Percentiles rank a stretch among this genome's conserved stretches.
phyloP scores from a whole-genome alignment of 345 rosid species.

The Moricandia moricandioides region DNA sequence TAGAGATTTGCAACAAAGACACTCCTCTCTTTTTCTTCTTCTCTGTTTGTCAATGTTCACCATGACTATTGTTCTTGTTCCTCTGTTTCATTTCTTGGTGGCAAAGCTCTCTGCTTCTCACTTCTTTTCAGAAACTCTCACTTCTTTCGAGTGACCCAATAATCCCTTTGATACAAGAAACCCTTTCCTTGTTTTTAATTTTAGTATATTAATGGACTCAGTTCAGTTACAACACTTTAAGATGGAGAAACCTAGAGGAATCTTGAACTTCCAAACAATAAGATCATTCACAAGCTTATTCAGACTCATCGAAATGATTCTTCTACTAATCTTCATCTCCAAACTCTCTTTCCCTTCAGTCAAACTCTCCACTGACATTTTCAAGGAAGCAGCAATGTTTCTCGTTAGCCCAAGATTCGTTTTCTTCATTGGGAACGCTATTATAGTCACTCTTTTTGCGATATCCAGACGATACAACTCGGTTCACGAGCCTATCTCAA shows the following conservation, averaged over 20 bases:
- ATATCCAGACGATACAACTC: constrained; percentile 61
- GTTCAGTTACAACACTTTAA: constrained; percentile 47
- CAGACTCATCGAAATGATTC: constrained; percentile 56
- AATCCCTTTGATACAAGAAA: background rate
- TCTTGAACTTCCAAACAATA: constrained; percentile 43
- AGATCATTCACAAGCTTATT: constrained; percentile 51
- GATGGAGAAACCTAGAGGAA: constrained; percentile 52
- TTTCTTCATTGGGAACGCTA: constrained; percentile 73
- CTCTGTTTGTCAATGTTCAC: constrained; percentile 36
- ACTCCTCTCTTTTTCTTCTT: background rate
- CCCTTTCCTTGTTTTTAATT: background rate
- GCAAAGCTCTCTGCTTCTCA: constrained; percentile 29
- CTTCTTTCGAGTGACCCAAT: constrained; percentile 40
- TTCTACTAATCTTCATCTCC: constrained; percentile 54
- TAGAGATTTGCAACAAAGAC: constrained; percentile 20
- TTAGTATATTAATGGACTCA: constrained; percentile 52
- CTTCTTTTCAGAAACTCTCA: constrained; percentile 22
- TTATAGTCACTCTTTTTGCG: constrained; percentile 65
- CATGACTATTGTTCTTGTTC: constrained; percentile 24
- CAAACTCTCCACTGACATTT: constrained; percentile 54
- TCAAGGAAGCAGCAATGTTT: constrained; percentile 47
- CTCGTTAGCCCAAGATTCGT: constrained; percentile 69
- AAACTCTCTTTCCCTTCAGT: constrained; percentile 54
- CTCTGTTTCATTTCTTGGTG: constrained; percentile 32
- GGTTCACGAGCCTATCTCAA: constrained; percentile 30